These are phyloP conservation scores for Prinsepia uniflora DNA, from an alignment of 306 rosid genomes.

Conservation along the genomic window DNA sequence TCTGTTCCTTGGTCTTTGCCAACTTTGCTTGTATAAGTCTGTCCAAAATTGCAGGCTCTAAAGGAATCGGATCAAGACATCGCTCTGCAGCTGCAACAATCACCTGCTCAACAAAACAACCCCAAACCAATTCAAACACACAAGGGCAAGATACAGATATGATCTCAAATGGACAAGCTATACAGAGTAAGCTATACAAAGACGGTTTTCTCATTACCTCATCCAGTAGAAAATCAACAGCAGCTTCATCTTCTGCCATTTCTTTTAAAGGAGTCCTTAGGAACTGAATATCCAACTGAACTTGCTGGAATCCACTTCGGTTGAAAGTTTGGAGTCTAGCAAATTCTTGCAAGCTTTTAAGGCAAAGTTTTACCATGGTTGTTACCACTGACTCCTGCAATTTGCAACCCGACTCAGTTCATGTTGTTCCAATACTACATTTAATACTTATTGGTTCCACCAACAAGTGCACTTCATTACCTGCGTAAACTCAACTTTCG, in stretches of 20 bases:
- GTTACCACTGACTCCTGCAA: slow-evolving; percentile 84
- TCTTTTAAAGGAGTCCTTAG: slow-evolving; percentile 74
- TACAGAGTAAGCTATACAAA: neutral
- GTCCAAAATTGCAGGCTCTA: slow-evolving; percentile 86
- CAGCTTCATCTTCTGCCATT: slow-evolving; percentile 83
- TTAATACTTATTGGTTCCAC: slow-evolving; percentile 8
- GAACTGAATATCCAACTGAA: slow-evolving; percentile 88
- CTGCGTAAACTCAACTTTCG: slow-evolving; percentile 90
- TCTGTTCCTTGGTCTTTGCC: slow-evolving; percentile 55
- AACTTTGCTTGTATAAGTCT: slow-evolving; percentile 76
- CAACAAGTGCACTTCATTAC: slow-evolving; percentile 41
- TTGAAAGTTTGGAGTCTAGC: slow-evolving; percentile 79
- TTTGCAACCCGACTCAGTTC: slow-evolving; percentile 28
- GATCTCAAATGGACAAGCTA: neutral
- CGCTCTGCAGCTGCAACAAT: slow-evolving; percentile 87
- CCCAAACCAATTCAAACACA: neutral
- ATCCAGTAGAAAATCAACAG: slow-evolving; percentile 80
- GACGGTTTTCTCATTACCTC: slow-evolving; percentile 46
- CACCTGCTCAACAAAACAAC: slow-evolving; percentile 48
- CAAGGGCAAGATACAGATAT: neutral
- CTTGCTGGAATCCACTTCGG: slow-evolving; percentile 95
- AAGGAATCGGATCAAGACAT: slow-evolving; percentile 79
- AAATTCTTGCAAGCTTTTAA: slow-evolving; percentile 88
- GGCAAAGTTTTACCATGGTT: slow-evolving; percentile 72
- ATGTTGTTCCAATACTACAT: slow-evolving; percentile 18